Evolutionary conservation across 2,329 filamentous ascomycete genomes (phyloP), one percentile per base, ranked within the genome.

Genomic region (Diaporthe citriasiana): DNA sequence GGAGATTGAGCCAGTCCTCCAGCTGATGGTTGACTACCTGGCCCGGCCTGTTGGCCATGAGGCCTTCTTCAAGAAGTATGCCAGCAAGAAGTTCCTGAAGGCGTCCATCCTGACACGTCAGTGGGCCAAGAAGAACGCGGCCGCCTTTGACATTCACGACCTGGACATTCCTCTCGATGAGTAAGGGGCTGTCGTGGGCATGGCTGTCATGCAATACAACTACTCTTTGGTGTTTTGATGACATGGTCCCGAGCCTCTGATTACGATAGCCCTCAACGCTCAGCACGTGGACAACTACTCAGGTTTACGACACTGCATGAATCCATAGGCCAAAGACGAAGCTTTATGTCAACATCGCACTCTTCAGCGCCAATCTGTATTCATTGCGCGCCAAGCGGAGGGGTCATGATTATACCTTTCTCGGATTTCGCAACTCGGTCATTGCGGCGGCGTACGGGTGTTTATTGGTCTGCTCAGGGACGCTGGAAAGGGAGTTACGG

Each of bases 41-140:
- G 93, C 94, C 74, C 92, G 94, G 17, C 97, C 96, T 35, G 94
- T 98, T 71, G 90, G 93, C 56, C 97, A 99, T 81, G 96, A 98
- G 83, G 97, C 97, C 50, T 98, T 99, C 89, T 98, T 98, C 89
- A 98, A 97, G 90, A 99, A 99, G 85, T 99, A 99, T 83, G 97
- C 97, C 73, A 97, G 95, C 90, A 99, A 98, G 89, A 98, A 98
- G 86, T 99, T 98, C 86, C 87, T 98, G 80, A 99, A 99, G 88
- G 95, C 95, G 79, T 98, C 96, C 35, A 95, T 98, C 79, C 89
- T 97, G 76, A 94, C 95, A 47, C 94, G 96, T 79, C 91, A 94
- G 81, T 99, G 97, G 97, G 95, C 95, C 73, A 98, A 97, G 89
- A 93, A 93, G 83, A 93, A 94, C 78, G 90, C 90, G 4, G 79